Conservation (phyloP, 306 rosid genomes). For the Amphicarpaea edgeworthii region DNA sequence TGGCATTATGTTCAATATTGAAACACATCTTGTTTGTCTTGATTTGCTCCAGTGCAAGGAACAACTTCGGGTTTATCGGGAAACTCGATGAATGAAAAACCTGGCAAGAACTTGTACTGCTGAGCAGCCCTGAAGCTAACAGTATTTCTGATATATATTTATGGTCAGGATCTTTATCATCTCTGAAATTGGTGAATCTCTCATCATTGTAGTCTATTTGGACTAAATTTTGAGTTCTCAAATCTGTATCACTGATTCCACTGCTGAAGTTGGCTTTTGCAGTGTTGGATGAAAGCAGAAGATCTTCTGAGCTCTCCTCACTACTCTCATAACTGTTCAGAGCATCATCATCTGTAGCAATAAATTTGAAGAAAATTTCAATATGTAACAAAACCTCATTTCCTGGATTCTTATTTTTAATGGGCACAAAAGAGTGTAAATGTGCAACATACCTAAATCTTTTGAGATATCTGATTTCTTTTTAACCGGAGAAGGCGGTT, state of each 20-base stretch:
- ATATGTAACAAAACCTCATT: conserved; percentile 14
- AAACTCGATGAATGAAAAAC: conserved; percentile 54
- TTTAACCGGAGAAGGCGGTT: conserved; percentile 94
- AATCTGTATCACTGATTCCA: conserved; percentile 48
- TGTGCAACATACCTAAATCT: conserved; percentile 59
- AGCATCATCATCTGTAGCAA: conserved; percentile 66
- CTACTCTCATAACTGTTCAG: conserved; percentile 48
- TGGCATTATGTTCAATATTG: conserved; percentile 37
- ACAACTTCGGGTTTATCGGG: conserved; percentile 63
- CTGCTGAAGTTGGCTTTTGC: conserved; percentile 49
- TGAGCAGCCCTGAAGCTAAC: conserved; percentile 66
- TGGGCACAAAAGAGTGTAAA: conserved; percentile 14
- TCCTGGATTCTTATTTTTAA: background rate
- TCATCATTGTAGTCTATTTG: conserved; percentile 47
- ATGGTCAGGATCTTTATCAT: conserved; percentile 66
- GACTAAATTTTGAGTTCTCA: conserved; percentile 54
- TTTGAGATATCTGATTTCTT: conserved; percentile 70
- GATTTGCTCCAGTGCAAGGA: conserved; percentile 71
- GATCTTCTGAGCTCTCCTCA: conserved; percentile 52
- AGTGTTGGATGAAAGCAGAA: conserved; percentile 46
- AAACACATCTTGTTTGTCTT: conserved; percentile 47
- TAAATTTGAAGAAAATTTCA: conserved; percentile 50
- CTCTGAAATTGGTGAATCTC: conserved; percentile 47
- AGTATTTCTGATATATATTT: conserved; percentile 80
- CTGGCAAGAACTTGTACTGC: conserved; percentile 52